These are phyloP conservation scores for Coniferiporia weirii DNA, from an alignment of 1,284 basidiomycete species.

Conservation along the genomic window DNA sequence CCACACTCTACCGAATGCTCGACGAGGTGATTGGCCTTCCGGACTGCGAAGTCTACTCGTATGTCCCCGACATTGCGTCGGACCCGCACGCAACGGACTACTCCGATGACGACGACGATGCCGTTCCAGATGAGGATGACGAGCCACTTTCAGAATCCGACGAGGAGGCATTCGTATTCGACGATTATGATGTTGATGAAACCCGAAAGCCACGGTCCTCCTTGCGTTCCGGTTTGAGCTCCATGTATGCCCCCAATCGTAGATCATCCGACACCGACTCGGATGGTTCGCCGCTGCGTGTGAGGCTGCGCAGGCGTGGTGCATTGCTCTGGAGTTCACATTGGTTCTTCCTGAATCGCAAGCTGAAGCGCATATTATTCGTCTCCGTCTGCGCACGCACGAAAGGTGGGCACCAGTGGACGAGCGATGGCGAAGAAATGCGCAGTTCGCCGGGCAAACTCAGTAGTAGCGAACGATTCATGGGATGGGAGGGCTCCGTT, in stretches of 20 bases:
- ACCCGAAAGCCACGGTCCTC: conserved; percentile 36
- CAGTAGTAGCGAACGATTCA: conserved; percentile 49
- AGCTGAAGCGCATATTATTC: conserved; percentile 89
- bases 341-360: conserved; percentile 96
- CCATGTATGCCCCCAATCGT: conserved; percentile 9
- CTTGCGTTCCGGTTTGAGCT: conserved; percentile 17
- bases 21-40: conserved; percentile 87
- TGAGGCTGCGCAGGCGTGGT: conserved; percentile 44
- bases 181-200: conserved; percentile 74
- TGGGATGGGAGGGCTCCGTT: conserved; percentile 68
- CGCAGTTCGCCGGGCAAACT: conserved; percentile 31
- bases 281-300: conserved; percentile 26
- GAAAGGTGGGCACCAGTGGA: conserved; percentile 49
- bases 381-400: conserved; percentile 92
- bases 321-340: conserved; percentile 94
- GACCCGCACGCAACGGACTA: conserved; percentile 90
- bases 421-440: conserved; percentile 41
- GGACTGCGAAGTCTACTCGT: conserved; percentile 95
- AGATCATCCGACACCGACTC: conserved; percentile 23
- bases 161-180: conserved; percentile 67
- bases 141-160: conserved; percentile 55
- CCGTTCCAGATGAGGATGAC: conserved; percentile 51
- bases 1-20: conserved; percentile 80
- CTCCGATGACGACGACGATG: conserved; percentile 71
- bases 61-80: conserved; percentile 89